Base-by-base conservation (phyloP, 1,284 basidiomycete genomes). In the Boletellus deceptivus region DNA sequence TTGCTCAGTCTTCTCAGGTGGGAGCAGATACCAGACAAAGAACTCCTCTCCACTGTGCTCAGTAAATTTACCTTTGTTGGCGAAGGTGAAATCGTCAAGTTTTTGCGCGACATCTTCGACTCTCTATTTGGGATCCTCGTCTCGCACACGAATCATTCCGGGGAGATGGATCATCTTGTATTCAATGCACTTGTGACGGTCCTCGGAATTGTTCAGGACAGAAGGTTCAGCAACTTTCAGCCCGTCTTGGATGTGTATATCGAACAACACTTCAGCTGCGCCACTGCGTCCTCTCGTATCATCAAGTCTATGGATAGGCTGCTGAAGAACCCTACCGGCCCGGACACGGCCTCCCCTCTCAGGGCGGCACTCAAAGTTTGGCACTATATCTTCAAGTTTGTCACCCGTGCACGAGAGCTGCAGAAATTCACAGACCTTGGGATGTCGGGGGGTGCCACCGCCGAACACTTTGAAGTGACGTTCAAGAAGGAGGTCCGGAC, bases 341-440 rank as follows among this genome's bases (percentile, higher is more conserved):
- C 78, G 10, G 91, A 94, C 29, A 84, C 80, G 3, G 91, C 89
- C 0, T 85, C 87, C 20, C 77, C 82, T 16, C 79, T 98, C 48
- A 86, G 95, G 35, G 84, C 93, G 1, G 89, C 93, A 13, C 78
- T 99, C 59, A 98, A 98, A 69, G 95, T 98, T 18, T 97, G 94
- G 92, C 89, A 94, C 61, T 93, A 96, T 64, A 83, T 98, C 58
- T 93, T 98, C 82, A 91, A 91, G 65, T 93, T 98, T 70, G 90
- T 98, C 59, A 84, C 91, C 8, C 82, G 91, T 20, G 87, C 93
- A 6, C 77, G 94, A 36, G 92, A 96, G 64, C 70, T 98, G 34
- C 93, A 97, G 69, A 89, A 92, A 61, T 75, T 78, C 6, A 89
- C 86, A 57, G 91, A 93, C 49, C 68, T 85, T 25, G 84, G 85